These are phyloP conservation scores for Linum usitatissimum DNA, from an alignment of 345 rosid genomes.

Conservation along the genomic window DNA sequence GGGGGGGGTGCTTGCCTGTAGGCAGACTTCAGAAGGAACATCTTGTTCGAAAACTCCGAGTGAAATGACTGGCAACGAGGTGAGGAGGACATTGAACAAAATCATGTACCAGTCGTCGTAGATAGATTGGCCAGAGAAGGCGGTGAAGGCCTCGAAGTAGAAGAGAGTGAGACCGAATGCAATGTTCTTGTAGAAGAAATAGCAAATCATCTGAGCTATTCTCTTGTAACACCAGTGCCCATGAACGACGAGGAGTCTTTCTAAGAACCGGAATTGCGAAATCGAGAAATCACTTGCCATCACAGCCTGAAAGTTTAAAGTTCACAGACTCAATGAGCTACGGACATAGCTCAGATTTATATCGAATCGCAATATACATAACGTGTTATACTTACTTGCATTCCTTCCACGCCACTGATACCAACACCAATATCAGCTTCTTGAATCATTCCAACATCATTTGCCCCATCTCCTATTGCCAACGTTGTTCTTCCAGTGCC, in stretches of 20 bases:
- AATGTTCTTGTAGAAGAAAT: conserved; percentile 74
- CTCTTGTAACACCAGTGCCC: conserved; percentile 82
- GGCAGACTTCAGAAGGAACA: conserved; percentile 64
- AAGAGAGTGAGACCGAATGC: conserved; percentile 70
- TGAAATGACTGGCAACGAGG: conserved; percentile 70
- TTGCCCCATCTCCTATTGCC: conserved; percentile 84
- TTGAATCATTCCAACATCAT: conserved; percentile 89
- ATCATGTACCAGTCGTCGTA: conserved; percentile 64
- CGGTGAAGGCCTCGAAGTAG: conserved; percentile 59
- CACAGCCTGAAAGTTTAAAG: conserved; percentile 40
- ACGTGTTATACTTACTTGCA: conserved; percentile 44
- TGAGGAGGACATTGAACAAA: conserved; percentile 58
- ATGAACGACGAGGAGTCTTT: conserved; percentile 61
- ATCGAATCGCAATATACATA: not conserved
- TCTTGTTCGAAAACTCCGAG: conserved; percentile 74
- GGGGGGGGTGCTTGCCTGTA: conserved; percentile 38
- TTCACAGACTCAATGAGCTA: not conserved
- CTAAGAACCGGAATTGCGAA: conserved; percentile 62
- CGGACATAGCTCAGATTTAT: not conserved
- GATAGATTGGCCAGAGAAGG: conserved; percentile 56
- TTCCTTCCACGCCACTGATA: conserved; percentile 84
- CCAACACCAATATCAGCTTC: conserved; percentile 91
- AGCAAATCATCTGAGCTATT: conserved; percentile 66
- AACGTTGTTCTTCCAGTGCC: conserved; percentile 57
- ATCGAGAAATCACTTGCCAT: conserved; percentile 83